phyloP scores from a whole-genome alignment of 2,329 filamentous ascomycete genomes.

The Verticillium zaregamsianum region DNA sequence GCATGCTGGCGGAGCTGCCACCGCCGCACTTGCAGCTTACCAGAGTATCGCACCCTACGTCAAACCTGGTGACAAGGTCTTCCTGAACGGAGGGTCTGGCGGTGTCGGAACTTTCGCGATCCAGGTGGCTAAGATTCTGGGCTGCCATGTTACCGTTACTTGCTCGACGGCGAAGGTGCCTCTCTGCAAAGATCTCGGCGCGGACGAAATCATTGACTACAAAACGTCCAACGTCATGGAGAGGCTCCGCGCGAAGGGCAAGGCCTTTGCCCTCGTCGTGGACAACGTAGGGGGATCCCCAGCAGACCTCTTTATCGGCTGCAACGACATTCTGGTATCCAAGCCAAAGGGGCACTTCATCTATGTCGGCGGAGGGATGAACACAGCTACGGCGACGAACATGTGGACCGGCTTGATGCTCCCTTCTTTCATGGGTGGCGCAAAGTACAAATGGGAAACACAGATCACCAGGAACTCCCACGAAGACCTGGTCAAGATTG shows the following conservation, averaged over 20 bases:
- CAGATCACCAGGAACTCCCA: conserved; percentile 33
- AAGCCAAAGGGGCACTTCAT: conserved; percentile 40
- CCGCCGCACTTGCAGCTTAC: conserved; percentile 44
- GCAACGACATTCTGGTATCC: conserved; percentile 43
- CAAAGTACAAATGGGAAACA: conserved; percentile 35
- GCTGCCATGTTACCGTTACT: conserved; percentile 55
- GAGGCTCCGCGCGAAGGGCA: conserved; percentile 39
- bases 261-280: conserved; percentile 45
- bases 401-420: conserved; percentile 19
- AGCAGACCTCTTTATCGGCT: conserved; percentile 44
- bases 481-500: conserved; percentile 45
- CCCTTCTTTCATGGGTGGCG: conserved; percentile 31
- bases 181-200: conserved; percentile 54
- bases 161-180: conserved; percentile 59
- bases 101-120: conserved; percentile 58
- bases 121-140: conserved; percentile 59
- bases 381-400: conserved; percentile 16
- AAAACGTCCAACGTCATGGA: conserved; percentile 42
- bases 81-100: conserved; percentile 63
- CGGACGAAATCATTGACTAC: conserved; percentile 63
- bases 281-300: conserved; percentile 53
- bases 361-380: conserved; percentile 40
- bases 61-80: conserved; percentile 48
- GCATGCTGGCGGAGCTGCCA: conserved; percentile 36
- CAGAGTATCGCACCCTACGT: conserved; percentile 43